Evolutionary conservation across 1,284 basidiomycete species (phyloP), one percentile per base, ranked within the genome.

Genomic region (Wallemia ichthyophaga): DNA sequence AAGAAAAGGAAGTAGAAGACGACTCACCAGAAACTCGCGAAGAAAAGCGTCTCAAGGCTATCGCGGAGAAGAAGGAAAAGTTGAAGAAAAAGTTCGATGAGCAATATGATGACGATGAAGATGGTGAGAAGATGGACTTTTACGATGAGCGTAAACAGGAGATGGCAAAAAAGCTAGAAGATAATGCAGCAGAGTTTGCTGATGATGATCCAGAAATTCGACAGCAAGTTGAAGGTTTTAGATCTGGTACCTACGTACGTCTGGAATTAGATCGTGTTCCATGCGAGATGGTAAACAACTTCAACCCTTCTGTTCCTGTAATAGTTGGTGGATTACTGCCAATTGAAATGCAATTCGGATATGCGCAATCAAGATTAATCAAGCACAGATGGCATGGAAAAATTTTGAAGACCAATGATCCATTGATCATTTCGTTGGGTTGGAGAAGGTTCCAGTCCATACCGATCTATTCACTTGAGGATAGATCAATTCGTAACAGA

Each of bases 381-480:
- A 78, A 91, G 58, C 92, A 99, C 69, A 77, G 92, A 59, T 98
- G 94, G 94, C 87, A 82, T 71, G 76, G 79, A 11, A 79, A 79
- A 66, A 94, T 87, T 3, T 78, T 98, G 65, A 99, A 99, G 74
- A 95, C 85, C 57, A 96, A 98, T 70, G 87, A 98, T 69, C 92
- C 94, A 0, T 76, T 98, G 62, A 85, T 98, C 64, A 79, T 98
- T 70, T 92, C 87, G 1, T 73, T 96, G 13, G 92, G 92, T 9
- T 99, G 92, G 92, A 74, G 94, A 58, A 76, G 92, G 23, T 99
- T 98, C 75, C 92, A 99, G 70, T 83, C 80, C 0, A 74, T 94
- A 25, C 92, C 92, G 0, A 83, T 96, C 64, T 99, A 96, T 70
- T 88, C 87, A 25, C 74, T 99, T 26, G 94, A 99, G 69, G 92